These are phyloP conservation scores for Closterium sp. DNA, from an alignment of 139 green algal genomes.

Conservation along the genomic window DNA sequence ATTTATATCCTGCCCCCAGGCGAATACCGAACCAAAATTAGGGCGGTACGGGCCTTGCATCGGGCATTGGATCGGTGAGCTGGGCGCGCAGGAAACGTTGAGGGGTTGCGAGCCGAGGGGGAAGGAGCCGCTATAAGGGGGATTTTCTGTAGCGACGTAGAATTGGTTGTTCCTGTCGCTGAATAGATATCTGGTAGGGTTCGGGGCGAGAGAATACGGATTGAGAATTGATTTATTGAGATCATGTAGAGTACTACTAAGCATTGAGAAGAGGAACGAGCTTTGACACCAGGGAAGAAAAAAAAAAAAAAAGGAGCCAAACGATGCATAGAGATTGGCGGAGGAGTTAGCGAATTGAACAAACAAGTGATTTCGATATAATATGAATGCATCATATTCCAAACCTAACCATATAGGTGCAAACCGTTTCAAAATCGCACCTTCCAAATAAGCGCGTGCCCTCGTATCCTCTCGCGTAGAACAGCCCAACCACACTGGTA, in stretches of 20 bases:
- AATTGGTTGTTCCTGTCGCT: neutral
- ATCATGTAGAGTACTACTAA: too few species aligned
- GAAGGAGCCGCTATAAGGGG: neutral
- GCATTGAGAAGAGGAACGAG: too few species aligned
- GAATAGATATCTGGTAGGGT: neutral
- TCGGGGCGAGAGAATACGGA: neutral
- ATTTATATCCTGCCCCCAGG: neutral
- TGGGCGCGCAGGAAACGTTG: neutral
- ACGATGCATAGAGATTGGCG: too few species aligned
- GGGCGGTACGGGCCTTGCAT: neutral
- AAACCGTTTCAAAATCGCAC: neutral
- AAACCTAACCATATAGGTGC: too few species aligned
- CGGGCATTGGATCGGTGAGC: neutral
- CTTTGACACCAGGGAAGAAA: too few species aligned
- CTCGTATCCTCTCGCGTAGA: neutral
- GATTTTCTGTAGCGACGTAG: neutral
- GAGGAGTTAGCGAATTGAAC: too few species aligned
- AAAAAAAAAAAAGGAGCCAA: too few species aligned
- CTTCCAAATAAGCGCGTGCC: neutral
- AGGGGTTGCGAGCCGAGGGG: neutral
- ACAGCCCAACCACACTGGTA: neutral
- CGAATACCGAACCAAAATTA: neutral
- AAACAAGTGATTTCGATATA: too few species aligned
- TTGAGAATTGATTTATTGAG: neutral
- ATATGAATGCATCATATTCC: too few species aligned